Evolutionary conservation across 2,329 filamentous ascomycete genomes (phyloP).

Genomic region (Septoria linicola): DNA sequence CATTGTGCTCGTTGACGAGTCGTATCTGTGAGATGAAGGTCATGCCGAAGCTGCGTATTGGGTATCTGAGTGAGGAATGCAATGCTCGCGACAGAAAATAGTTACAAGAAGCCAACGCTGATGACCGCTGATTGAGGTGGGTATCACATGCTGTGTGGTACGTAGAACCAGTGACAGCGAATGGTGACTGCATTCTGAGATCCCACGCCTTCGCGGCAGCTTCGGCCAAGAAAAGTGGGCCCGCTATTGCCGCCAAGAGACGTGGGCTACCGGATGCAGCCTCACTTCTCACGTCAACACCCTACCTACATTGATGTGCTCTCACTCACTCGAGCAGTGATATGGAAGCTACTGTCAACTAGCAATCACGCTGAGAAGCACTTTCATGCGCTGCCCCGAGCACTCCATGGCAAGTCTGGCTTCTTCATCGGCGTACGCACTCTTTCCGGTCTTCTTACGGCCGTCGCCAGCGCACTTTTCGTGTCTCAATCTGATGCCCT

Average conservation of each 20-base stretch:
- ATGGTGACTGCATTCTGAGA: conserved; percentile 3
- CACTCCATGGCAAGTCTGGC: conserved; percentile 38
- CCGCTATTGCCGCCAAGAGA: no score
- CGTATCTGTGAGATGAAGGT: conserved; percentile 27
- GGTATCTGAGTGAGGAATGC: not conserved
- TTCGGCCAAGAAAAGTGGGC: conserved; percentile 10
- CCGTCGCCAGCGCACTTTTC: conserved; percentile 47
- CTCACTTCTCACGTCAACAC: no score
- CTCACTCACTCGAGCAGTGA: no score
- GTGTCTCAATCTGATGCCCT: conserved; percentile 54
- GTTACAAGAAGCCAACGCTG: not conserved
- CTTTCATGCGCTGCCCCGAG: conserved; percentile 33
- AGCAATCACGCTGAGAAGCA: conserved; percentile 18
- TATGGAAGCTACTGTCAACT: conserved; percentile 1
- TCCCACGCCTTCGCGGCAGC: conserved; percentile 5
- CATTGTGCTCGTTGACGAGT: conserved; percentile 49
- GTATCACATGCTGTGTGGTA: not conserved
- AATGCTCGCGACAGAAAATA: not conserved
- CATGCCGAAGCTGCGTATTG: conserved; percentile 10
- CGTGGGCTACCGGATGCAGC: no score
- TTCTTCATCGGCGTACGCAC: conserved; percentile 38
- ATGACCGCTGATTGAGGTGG: conserved; percentile 9
- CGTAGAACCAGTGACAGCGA: conserved; percentile 11
- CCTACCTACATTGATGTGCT: no score
- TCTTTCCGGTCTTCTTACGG: conserved; percentile 45